Conservation (phyloP, 371 early-diverging fungal genomes). For the Blakeslea trispora region DNA sequence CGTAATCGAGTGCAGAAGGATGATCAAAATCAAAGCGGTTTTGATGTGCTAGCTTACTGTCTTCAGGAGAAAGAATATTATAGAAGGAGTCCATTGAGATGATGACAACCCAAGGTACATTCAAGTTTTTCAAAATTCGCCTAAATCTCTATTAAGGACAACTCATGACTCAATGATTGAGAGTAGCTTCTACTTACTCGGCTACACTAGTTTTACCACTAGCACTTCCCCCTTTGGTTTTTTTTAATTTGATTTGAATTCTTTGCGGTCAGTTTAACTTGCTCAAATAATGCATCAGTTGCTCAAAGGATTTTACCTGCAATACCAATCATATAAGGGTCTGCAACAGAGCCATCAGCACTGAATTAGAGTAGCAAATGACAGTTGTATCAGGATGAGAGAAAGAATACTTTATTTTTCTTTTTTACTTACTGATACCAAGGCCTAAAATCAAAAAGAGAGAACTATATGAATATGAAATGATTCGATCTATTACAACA, state of each 20-base stretch:
- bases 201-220: slow-evolving; percentile 86
- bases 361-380: slow-evolving; percentile 11
- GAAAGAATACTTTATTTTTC: neutral
- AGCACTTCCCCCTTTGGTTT: slow-evolving; percentile 72
- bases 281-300: neutral
- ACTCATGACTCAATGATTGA: neutral
- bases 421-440: slow-evolving; percentile 44
- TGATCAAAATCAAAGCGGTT: slow-evolving; percentile 87
- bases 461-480: slow-evolving; percentile 3
- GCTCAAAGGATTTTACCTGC: slow-evolving; percentile 51
- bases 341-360: slow-evolving; percentile 66
- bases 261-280: neutral
- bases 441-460: slow-evolving; percentile 20
- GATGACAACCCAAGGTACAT: slow-evolving; percentile 87
- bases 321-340: slow-evolving; percentile 74
- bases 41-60: slow-evolving; percentile 64
- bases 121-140: slow-evolving; percentile 71
- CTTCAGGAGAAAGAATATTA: slow-evolving; percentile 77
- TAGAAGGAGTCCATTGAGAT: slow-evolving; percentile 96
- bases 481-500: neutral
- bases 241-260: neutral
- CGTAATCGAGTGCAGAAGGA: slow-evolving; percentile 81
- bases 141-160: slow-evolving; percentile 21
- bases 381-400: neutral
- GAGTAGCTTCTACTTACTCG: slow-evolving; percentile 40